Evolutionary conservation across 1,284 basidiomycete species (phyloP).

Genomic region (Tausonia pullulans): DNA sequence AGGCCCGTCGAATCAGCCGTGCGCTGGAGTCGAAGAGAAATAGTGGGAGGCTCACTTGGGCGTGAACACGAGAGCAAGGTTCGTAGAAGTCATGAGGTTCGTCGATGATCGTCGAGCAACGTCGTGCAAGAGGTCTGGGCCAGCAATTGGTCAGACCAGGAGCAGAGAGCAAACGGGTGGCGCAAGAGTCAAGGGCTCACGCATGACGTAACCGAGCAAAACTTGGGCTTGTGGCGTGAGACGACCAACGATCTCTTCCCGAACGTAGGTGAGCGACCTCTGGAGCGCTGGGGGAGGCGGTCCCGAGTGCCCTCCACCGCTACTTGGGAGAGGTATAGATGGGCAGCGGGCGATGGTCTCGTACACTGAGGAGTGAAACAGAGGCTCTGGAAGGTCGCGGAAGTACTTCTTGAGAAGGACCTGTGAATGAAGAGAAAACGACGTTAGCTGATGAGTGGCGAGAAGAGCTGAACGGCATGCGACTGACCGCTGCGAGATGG

Average conservation of each 20-base stretch:
- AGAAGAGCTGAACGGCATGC: no score
- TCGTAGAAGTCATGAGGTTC: constrained; percentile 10
- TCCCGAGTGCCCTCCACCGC: neutral
- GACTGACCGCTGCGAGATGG: constrained; percentile 50
- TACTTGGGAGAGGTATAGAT: neutral
- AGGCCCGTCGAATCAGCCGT: no score
- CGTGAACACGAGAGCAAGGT: constrained; percentile 14
- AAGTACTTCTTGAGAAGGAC: constrained; percentile 75
- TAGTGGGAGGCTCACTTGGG: constrained; percentile 5
- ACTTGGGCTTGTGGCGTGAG: neutral
- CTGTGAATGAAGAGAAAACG: no score
- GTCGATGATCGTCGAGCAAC: neutral
- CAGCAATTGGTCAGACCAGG: neutral
- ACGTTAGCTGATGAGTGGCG: no score
- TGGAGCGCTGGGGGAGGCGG: neutral
- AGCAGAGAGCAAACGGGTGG: neutral
- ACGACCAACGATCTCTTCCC: neutral
- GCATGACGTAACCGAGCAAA: constrained; percentile 9
- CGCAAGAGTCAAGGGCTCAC: neutral
- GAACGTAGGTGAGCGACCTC: neutral
- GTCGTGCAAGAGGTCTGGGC: constrained; percentile 9
- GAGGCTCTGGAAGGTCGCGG: constrained; percentile 59
- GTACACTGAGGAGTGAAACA: constrained; percentile 60
- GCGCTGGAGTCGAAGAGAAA: no score
- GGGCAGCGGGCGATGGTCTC: constrained; percentile 21